Evolutionary conservation across 768 basidiomycete genomes (phyloP), one percentile per base, ranked within the genome.

Genomic region (Tulasnella sp.): DNA sequence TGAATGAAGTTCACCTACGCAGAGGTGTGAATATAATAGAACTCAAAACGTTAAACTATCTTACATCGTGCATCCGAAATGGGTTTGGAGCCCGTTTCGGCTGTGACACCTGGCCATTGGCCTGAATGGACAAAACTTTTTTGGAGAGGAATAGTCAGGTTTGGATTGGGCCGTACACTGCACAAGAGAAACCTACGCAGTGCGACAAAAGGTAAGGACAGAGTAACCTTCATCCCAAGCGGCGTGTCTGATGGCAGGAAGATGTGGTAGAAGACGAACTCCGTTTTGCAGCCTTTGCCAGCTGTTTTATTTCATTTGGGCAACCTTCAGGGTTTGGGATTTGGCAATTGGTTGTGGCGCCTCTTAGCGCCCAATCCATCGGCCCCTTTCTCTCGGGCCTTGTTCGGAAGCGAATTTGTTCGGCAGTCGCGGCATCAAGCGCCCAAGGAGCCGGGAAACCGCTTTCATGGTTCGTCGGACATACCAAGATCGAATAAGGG

Each of bases 1-100:
- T 76, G 75, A 6, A 76, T 39, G 55, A 76, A 57, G 57, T 76
- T 76, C 32, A 76, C 55, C 75, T 76, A 29, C 40, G 20, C 37
- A 16, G 61, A 67, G 26, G 32, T 26, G 26, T 35, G 1, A 67
- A 32, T 26, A 2, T 13, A 35, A 32, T 3, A 16, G 26, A 13
- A 67, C 10, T 1, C 26, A 26, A 67, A 16, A 29, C n/a, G 26
- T 13, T 6, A 29, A 57, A 67, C 26, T 6, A 20, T 16, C 61
- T 67, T 35, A 67, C 61, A 67, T 67, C 61, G 18, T 67, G 61
- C 61, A 35, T 67, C 11, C 26, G 61, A 32, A 67, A 67, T 26
- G 61, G 55, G 9, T 29, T 26, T 7, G 55, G 55, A 9, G 5
- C 13, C n/a, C 23, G 61, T 5, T 5, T 35, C 13, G 61, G 29